Conservation (phyloP, 2,329 filamentous ascomycete genomes). For the Fusarium heterosporum region DNA sequence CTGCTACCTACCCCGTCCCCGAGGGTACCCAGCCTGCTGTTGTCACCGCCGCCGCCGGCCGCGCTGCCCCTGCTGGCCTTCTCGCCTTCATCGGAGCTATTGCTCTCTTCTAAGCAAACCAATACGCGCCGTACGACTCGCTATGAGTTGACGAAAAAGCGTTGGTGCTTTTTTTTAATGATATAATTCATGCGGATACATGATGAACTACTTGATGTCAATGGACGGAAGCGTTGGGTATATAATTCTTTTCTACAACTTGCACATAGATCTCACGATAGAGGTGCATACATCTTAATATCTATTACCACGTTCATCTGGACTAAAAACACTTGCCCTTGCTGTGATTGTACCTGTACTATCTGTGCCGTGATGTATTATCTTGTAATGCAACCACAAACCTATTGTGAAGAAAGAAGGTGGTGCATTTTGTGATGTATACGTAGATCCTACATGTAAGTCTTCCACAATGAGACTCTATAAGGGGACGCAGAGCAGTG, state of each 20-base stretch:
- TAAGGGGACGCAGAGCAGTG: no score
- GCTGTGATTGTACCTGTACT: not conserved
- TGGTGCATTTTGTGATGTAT: no score
- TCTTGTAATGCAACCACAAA: no score
- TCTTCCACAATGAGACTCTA: no score
- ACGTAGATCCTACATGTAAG: no score
- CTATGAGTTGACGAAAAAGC: slow-evolving; percentile 22
- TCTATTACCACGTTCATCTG: slow-evolving; percentile 24
- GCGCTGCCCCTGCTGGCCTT: slow-evolving; percentile 48
- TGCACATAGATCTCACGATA: slow-evolving; percentile 33
- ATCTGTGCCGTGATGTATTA: not conserved
- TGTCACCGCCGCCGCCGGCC: slow-evolving; percentile 67
- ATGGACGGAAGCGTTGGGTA: slow-evolving; percentile 34
- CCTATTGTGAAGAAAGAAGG: no score
- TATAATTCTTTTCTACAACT: slow-evolving; percentile 37
- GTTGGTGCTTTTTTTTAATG: slow-evolving; percentile 25
- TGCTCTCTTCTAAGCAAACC: slow-evolving; percentile 65
- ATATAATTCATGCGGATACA: slow-evolving; percentile 22
- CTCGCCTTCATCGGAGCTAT: slow-evolving; percentile 70
- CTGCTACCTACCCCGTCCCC: slow-evolving; percentile 13
- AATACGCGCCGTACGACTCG: slow-evolving; percentile 1
- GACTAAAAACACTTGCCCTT: not conserved
- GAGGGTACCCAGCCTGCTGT: slow-evolving; percentile 66
- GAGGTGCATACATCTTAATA: slow-evolving; percentile 40
- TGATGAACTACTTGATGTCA: slow-evolving; percentile 18